Evolutionary conservation across 768 basidiomycete genomes (phyloP).

Genomic region (Auricularia sp.): DNA sequence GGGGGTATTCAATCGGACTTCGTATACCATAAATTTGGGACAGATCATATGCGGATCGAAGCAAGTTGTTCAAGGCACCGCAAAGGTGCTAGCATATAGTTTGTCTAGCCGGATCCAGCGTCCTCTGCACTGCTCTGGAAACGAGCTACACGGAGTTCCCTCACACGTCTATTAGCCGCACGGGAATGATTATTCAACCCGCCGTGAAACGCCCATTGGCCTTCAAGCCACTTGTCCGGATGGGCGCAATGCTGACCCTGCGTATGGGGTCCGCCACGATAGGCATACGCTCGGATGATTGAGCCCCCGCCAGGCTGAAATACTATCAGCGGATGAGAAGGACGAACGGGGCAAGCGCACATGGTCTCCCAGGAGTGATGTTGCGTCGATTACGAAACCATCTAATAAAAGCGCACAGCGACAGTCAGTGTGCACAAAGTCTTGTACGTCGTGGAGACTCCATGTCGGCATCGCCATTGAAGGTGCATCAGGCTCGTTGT

Average conservation of each 20-base stretch:
- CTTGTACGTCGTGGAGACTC: constrained; percentile 18
- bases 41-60: no score
- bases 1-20: no score
- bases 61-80: no score
- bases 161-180: constrained; percentile 40
- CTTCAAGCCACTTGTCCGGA: constrained; percentile 27
- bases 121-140: background rate
- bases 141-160: constrained; percentile 35
- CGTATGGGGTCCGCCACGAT: no score
- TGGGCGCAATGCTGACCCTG: background rate
- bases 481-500: constrained; percentile 13
- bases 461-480: constrained; percentile 29
- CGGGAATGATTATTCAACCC: constrained; percentile 64
- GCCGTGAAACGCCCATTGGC: constrained; percentile 57
- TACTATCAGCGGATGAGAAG: no score
- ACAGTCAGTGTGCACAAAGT: constrained; percentile 14
- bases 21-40: no score
- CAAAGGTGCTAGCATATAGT: no score
- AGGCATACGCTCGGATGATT: constrained; percentile 40
- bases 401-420: constrained; percentile 47
- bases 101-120: no score
- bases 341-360: constrained; percentile 30
- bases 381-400: constrained; percentile 51
- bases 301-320: constrained; percentile 53
- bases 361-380: constrained; percentile 55